Evolutionary conservation across 257 asterid genomes (phyloP).

Genomic region (Hygrophila difformis): DNA sequence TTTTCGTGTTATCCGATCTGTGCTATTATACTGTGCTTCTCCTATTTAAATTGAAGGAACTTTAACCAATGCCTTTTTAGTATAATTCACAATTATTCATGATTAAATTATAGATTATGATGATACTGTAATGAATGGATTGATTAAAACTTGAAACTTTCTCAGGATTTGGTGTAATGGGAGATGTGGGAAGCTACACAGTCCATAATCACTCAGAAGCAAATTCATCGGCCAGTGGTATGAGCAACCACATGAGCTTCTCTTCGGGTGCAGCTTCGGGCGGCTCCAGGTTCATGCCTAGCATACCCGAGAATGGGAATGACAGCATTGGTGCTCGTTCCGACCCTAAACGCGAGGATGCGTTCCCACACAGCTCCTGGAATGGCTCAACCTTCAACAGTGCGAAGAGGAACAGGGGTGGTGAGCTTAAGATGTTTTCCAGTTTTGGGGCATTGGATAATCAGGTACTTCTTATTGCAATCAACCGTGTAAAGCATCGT

Average conservation of each 20-base stretch:
- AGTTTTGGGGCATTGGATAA: conserved; percentile 36
- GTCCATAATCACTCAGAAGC: conserved; percentile 32
- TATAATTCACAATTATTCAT: neutral
- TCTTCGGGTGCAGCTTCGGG: conserved; percentile 37
- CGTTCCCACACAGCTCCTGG: conserved; percentile 46
- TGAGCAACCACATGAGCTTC: conserved; percentile 45
- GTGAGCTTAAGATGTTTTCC: conserved; percentile 49
- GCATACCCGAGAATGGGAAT: conserved; percentile 54
- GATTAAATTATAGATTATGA: no score
- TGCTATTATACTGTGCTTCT: no score
- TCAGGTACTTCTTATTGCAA: no score
- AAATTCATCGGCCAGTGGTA: conserved; percentile 26
- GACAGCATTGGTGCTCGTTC: conserved; percentile 19
- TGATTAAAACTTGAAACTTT: neutral
- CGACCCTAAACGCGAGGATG: conserved; percentile 22
- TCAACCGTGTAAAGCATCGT: no score
- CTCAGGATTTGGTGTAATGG: conserved; percentile 59
- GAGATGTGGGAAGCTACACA: conserved; percentile 61
- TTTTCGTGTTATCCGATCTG: no score
- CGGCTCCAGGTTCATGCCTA: conserved; percentile 66
- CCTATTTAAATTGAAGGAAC: no score
- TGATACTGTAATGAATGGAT: no score
- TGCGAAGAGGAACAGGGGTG: conserved; percentile 58
- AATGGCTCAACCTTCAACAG: conserved; percentile 38
- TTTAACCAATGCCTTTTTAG: no score